These are phyloP conservation scores for Linnemannia hyalina DNA, from an alignment of 192 early-diverging fungal genomes.

Conservation along the genomic window DNA sequence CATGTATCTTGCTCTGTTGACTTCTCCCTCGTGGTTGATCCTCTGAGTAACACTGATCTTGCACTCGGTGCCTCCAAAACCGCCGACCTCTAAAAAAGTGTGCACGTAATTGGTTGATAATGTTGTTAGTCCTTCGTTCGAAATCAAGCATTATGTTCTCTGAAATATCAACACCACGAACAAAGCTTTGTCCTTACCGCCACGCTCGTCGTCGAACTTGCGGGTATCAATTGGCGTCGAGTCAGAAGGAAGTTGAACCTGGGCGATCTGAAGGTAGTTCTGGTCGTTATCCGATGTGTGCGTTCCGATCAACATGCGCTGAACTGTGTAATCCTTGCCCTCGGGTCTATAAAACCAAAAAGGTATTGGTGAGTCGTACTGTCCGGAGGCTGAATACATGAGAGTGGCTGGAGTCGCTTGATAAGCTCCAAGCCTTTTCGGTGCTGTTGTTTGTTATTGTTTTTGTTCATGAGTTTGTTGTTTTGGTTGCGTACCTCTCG, in stretches of 20 bases:
- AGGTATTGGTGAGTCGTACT: neutral
- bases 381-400: neutral
- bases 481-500: slow-evolving; percentile 69
- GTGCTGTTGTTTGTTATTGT: neutral
- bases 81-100: slow-evolving; percentile 73
- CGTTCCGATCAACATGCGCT: slow-evolving; percentile 93
- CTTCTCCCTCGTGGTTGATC: slow-evolving; percentile 97
- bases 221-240: slow-evolving; percentile 67
- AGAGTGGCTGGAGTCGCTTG: neutral
- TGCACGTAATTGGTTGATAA: neutral
- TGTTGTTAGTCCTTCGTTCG: neutral
- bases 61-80: slow-evolving; percentile 85
- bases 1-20: slow-evolving; percentile 99
- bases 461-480: neutral
- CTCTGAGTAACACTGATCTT: slow-evolving; percentile 87
- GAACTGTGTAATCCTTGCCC: slow-evolving; percentile 92
- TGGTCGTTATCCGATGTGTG: slow-evolving; percentile 97
- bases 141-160: neutral
- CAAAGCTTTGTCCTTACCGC: slow-evolving; percentile 60
- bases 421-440: neutral
- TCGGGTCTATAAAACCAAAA: slow-evolving; percentile 71
- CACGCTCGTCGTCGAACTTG: slow-evolving; percentile 81
- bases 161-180: neutral
- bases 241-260: slow-evolving; percentile 87
- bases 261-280: slow-evolving; percentile 97